These are phyloP conservation scores for Candida sanyaensis DNA, from an alignment of 1,139 yeast species.

Conservation along the genomic window DNA sequence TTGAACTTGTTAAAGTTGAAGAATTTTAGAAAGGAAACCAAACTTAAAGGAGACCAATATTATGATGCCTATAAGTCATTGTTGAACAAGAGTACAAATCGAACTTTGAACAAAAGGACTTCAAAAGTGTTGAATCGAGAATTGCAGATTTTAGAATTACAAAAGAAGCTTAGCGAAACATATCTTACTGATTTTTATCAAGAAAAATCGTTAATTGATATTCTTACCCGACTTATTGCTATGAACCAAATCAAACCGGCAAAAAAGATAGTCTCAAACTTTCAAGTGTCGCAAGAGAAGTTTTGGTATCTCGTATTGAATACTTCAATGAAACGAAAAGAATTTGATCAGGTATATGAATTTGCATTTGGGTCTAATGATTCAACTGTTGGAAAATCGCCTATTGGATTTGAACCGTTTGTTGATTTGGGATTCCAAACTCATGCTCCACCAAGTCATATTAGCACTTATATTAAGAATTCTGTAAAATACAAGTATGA, in stretches of 20 bases:
- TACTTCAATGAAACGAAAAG: slow-evolving; percentile 49
- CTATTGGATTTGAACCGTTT: slow-evolving; percentile 74
- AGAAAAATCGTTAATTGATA: slow-evolving; percentile 52
- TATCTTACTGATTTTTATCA: slow-evolving; percentile 51
- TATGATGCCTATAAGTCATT: slow-evolving; percentile 29
- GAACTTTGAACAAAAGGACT: slow-evolving; percentile 20
- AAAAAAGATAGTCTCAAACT: slow-evolving; percentile 55
- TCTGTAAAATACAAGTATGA: slow-evolving; percentile 34
- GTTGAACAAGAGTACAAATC: slow-evolving; percentile 24
- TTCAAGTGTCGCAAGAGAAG: slow-evolving; percentile 64
- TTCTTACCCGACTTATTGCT: slow-evolving; percentile 54
- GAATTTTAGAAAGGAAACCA: slow-evolving; percentile 12
- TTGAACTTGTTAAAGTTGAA: slow-evolving; percentile 24
- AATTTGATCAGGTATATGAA: slow-evolving; percentile 63
- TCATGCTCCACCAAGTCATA: slow-evolving; percentile 46
- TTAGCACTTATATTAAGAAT: slow-evolving; percentile 37
- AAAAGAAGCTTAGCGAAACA: slow-evolving; percentile 55
- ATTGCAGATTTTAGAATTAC: slow-evolving; percentile 50
- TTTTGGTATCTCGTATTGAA: slow-evolving; percentile 64
- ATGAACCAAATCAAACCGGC: slow-evolving; percentile 65
- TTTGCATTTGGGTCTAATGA: slow-evolving; percentile 34
- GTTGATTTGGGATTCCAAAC: slow-evolving; percentile 52
- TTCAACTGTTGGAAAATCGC: slow-evolving; percentile 50
- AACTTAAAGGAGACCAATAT: slow-evolving; percentile 17
- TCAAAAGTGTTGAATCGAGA: slow-evolving; percentile 49